Percentiles rank a stretch among this genome's conserved stretches.
phyloP scores from a whole-genome alignment of 192 early-diverging fungal genomes.

The Mortierella alpina region DNA sequence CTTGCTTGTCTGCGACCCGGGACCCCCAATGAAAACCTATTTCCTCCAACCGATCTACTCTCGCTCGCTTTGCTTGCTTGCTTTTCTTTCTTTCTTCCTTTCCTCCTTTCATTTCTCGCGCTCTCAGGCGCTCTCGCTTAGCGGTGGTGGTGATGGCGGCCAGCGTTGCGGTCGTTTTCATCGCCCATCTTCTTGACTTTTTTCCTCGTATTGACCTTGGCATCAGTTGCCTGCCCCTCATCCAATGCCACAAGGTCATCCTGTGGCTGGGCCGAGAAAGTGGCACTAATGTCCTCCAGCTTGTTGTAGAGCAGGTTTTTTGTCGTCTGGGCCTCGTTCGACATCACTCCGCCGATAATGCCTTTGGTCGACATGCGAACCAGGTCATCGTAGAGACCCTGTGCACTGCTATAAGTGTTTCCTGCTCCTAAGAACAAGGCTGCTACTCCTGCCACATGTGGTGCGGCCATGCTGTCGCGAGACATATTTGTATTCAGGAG shows the following conservation, averaged over 20 bases:
- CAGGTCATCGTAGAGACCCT: conserved; percentile 48
- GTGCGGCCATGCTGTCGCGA: conserved; percentile 57
- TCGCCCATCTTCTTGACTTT: too few species aligned
- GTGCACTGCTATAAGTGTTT: conserved; percentile 18
- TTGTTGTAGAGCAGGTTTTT: conserved; percentile 38
- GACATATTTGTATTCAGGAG: neutral
- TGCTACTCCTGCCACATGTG: conserved; percentile 63
- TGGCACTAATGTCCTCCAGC: conserved; percentile 18
- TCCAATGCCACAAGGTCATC: neutral
- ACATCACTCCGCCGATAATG: conserved; percentile 2
- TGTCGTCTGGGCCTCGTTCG: conserved; percentile 1
- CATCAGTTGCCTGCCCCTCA: too few species aligned
- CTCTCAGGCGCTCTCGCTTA: too few species aligned
- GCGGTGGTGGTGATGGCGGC: too few species aligned
- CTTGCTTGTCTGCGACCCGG: too few species aligned
- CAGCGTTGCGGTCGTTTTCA: too few species aligned
- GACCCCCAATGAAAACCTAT: too few species aligned
- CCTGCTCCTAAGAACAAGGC: conserved; percentile 49
- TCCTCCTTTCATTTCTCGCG: too few species aligned
- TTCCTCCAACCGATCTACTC: too few species aligned
- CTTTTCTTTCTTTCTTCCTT: too few species aligned
- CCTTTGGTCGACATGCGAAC: conserved; percentile 8
- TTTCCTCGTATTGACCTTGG: too few species aligned
- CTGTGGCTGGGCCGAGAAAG: neutral
- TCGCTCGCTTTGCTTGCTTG: too few species aligned